Conservation (phyloP, 108 stramenopile genomes). For the Aurantiochytrium sp. region DNA sequence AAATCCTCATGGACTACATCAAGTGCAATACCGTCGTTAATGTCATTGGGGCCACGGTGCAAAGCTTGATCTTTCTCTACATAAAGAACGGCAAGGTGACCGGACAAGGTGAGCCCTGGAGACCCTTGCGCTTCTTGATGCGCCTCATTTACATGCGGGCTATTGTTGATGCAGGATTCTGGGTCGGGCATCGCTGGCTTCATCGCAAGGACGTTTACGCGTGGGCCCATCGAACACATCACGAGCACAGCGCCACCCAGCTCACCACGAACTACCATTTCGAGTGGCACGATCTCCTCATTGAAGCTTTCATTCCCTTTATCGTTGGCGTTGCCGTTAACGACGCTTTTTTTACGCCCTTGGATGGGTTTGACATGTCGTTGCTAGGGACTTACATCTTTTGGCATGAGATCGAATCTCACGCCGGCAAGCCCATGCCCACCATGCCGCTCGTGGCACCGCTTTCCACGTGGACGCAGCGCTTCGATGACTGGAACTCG, state of each 20-base stretch:
- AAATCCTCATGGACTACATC: neutral
- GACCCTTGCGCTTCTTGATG: neutral
- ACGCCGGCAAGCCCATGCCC: slow-evolving; percentile 1
- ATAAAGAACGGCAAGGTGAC: neutral
- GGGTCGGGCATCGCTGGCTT: neutral
- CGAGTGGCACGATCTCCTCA: neutral
- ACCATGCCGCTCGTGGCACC: neutral
- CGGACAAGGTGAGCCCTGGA: neutral
- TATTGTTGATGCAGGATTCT: neutral
- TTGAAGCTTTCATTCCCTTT: neutral
- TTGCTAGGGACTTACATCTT: neutral
- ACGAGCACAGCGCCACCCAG: neutral
- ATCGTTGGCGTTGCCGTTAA: neutral
- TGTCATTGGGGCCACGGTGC: neutral
- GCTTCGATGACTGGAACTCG: neutral
- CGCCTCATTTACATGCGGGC: neutral
- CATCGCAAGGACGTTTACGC: neutral
- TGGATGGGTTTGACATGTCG: neutral
- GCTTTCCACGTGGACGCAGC: neutral
- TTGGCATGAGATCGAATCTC: neutral
- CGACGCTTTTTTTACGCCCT: neutral
- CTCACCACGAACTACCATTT: slow-evolving; percentile 17
- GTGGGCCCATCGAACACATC: neutral
- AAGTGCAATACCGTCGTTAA: slow-evolving; percentile 4
- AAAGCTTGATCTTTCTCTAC: neutral